phyloP scores from a whole-genome alignment of 2,329 filamentous ascomycete genomes.

The Pseudovirgaria hyperparasitica region DNA sequence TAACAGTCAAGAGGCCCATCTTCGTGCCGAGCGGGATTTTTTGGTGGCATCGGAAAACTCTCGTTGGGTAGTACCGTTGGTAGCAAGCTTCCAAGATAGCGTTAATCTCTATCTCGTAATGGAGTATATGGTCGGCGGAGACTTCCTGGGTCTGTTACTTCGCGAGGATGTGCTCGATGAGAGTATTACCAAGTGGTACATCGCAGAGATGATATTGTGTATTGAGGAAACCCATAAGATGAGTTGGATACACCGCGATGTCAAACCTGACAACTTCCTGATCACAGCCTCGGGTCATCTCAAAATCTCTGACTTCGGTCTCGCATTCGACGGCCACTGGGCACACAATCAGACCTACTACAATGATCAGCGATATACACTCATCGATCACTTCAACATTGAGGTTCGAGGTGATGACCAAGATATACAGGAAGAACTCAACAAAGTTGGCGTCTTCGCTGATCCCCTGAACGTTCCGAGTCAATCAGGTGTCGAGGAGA shows the following conservation, averaged over 20 bases:
- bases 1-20: conserved; percentile 81
- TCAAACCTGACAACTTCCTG: conserved; percentile 96
- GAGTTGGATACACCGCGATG: conserved; percentile 84
- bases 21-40: conserved; percentile 85
- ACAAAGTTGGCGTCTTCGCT: conserved; percentile 9
- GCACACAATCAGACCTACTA: conserved; percentile 81
- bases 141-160: conserved; percentile 79
- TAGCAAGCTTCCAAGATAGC: conserved; percentile 80
- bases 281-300: conserved; percentile 79
- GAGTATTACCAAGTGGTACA: conserved; percentile 67
- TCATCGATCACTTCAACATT: conserved; percentile 67
- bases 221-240: conserved; percentile 85
- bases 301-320: conserved; percentile 91
- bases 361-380: conserved; percentile 64
- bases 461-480: background rate
- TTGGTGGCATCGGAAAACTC: conserved; percentile 81
- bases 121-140: conserved; percentile 96
- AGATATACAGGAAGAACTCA: conserved; percentile 45
- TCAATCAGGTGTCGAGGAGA: conserved; percentile 7
- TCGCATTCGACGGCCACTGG: conserved; percentile 94
- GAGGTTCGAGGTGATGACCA: conserved; percentile 59
- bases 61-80: conserved; percentile 76
- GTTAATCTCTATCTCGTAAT: conserved; percentile 84
- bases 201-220: conserved; percentile 91
- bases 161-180: conserved; percentile 76